Base-by-base conservation (phyloP, 108 stramenopile genomes). In the Halocafeteria seosinensis region DNA sequence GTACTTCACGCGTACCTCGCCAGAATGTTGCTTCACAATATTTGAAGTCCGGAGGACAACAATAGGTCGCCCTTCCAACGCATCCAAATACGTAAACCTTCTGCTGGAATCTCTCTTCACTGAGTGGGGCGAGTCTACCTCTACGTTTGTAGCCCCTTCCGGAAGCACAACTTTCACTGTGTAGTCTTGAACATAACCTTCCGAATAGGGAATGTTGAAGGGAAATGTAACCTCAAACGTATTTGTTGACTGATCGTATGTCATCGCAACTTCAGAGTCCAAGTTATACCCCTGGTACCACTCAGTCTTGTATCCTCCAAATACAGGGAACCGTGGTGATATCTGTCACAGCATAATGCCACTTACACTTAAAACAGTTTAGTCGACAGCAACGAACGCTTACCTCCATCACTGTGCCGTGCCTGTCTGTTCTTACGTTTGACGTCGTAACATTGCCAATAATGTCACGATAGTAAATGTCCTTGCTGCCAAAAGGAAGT, bases 391-490 rank as follows among this genome's bases (percentile, higher is more conserved):
- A n/a, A n/a, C n/a, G 42, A 9, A 74, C 33, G 62, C 70, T 33
- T 21, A 77, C 0, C 30, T 75, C 69, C 62, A 77, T 32, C 0
- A 37, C 72, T 25, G 74, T 58, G n/a, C 73, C 67, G 1, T 36
- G 51, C 17, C 63, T 26, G 21, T 50, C 24, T 32, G 57, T 35
- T 26, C 31, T 33, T 38, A 74, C 59, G 31, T 12, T 33, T 21
- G 63, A 66, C 5, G 76, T 76, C n/a, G 70, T 70, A 37, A 78
- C 57, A 66, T 78, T 78, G 27, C 77, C 77, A 50, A 78, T 78
- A 27, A 74, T 72, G 52, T 78, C 77, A 27, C 77, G 75, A 66
- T 78, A 78, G 69, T 77, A 78, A 32, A 78, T 75, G 70, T 72
- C 68, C 5, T 63, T 35, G 24, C 73, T 76, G 25, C 70, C 69